phyloP scores from a whole-genome alignment of 2,329 filamentous ascomycete genomes.

The Aschersonia sp. region DNA sequence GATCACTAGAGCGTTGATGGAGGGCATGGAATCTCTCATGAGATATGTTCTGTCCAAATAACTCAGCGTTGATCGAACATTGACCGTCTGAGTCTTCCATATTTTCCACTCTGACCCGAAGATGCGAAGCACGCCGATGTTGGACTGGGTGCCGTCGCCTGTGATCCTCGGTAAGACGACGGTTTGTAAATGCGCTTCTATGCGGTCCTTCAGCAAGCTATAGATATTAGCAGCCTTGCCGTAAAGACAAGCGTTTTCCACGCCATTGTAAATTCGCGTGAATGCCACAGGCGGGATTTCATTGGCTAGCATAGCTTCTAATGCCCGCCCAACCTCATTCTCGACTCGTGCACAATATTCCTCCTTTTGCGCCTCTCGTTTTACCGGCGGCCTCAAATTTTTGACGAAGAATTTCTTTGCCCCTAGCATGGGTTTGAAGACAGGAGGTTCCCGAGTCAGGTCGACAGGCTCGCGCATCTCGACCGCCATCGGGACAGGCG shows the following conservation, averaged over 20 bases:
- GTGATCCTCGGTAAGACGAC: constrained; percentile 42
- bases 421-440: constrained; percentile 60
- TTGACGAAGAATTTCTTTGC: constrained; percentile 86
- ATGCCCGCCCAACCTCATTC: constrained; percentile 57
- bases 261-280: constrained; percentile 77
- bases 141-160: constrained; percentile 32
- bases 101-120: constrained; percentile 50
- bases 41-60: constrained; percentile 88
- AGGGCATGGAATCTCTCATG: constrained; percentile 52
- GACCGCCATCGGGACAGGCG: constrained; percentile 21
- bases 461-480: constrained; percentile 24
- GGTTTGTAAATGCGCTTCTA: constrained; percentile 52
- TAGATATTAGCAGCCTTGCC: constrained; percentile 57
- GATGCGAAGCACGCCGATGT: constrained; percentile 48
- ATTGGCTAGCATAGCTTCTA: constrained; percentile 59
- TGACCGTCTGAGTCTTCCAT: constrained; percentile 62
- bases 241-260: constrained; percentile 81
- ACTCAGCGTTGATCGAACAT: constrained; percentile 79
- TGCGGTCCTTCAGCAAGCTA: constrained; percentile 48
- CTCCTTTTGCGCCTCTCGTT: constrained; percentile 45
- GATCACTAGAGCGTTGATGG: constrained; percentile 72
- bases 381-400: constrained; percentile 59
- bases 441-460: constrained; percentile 18
- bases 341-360: constrained; percentile 68
- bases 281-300: constrained; percentile 55